Base-by-base conservation (phyloP, 2,329 filamentous ascomycete genomes). In the Metarhizium sp. region DNA sequence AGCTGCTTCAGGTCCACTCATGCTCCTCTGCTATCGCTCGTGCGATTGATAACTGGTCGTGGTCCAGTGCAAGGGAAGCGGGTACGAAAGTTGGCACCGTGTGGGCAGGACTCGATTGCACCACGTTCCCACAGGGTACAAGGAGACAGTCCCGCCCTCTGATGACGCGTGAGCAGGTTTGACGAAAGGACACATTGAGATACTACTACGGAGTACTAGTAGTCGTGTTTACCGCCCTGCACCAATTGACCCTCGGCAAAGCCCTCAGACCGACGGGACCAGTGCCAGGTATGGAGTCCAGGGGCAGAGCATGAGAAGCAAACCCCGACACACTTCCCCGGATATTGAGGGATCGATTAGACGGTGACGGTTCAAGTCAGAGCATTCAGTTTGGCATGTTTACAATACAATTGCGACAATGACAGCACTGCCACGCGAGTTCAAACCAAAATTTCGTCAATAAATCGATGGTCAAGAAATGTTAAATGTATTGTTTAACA, bases 81-180 rank as follows among this genome's bases (percentile, higher is more conserved):
- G 58, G 48, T 56, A 45, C 58, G 49, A 55, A 69, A 46, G 64
- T 67, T 70, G 57, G 61, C 68, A 70, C 68, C 61, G 63, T 69
- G 67, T 68, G 69, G 66, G 53, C 25, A 48, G 25, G 45, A 16
- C 20, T 20, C 45, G 14, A 30, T 48, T n/a, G 45, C 45, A 48
- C 25, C 45, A 48, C 45, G 7, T 48, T 29, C 11, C 45, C 45
- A 48, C 45, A 48, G 20, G 13, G 45, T 48, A 14, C 25, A 16
- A 20, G 11, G 3, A 5, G n/a, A 48, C 11, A 30, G 20, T 30
- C 14, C 25, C 13, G 25, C 20, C 25, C 25, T 14, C 20, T 30
- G 7, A 30, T 48, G 11, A 29, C 6, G 25, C 13, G 20, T 14
- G 20, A 8, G 45, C 20, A 20, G 13, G 5, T 51, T 29, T 51